A percentile compares a stretch with the other conserved stretches of the same genome.
Conservation (phyloP, 2,329 filamentous ascomycete genomes). For the Seiridium unicorne region DNA sequence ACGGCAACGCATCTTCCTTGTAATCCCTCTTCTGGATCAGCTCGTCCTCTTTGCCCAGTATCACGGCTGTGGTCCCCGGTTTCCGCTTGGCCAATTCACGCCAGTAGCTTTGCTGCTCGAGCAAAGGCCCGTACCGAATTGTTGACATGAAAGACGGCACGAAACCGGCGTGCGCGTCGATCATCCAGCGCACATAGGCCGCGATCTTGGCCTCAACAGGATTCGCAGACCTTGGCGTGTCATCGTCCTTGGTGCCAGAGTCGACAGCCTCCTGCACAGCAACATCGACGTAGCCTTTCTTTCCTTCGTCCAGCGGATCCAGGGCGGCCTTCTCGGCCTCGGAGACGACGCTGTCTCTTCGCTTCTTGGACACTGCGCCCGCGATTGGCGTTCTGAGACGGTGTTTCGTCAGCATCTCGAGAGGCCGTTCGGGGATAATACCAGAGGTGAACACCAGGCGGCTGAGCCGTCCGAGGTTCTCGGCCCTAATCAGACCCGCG, state of each 20-base stretch:
- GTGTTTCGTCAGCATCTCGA: slow-evolving; percentile 45
- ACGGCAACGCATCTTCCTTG: slow-evolving; percentile 44
- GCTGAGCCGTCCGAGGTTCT: slow-evolving; percentile 48
- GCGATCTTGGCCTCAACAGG: slow-evolving; percentile 45
- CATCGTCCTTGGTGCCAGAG: slow-evolving; percentile 15
- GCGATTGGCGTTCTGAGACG: slow-evolving; percentile 52
- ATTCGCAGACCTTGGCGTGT: slow-evolving; percentile 9
- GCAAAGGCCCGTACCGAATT: slow-evolving; percentile 52
- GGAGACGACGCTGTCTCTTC: slow-evolving; percentile 12
- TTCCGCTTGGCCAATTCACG: slow-evolving; percentile 38
- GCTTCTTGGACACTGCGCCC: slow-evolving; percentile 25
- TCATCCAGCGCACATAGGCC: slow-evolving; percentile 57
- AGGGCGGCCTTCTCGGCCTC: slow-evolving; percentile 13
- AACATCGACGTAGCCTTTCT: slow-evolving; percentile 34
- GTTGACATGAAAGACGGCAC: slow-evolving; percentile 59
- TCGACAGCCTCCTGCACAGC: slow-evolving; percentile 40
- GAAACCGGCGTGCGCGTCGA: slow-evolving; percentile 55
- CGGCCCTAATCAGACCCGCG: slow-evolving; percentile 65
- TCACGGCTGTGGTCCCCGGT: slow-evolving; percentile 45
- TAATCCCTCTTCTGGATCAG: slow-evolving; percentile 53
- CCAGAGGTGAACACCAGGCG: slow-evolving; percentile 55
- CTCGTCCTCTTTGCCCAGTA: slow-evolving; percentile 51
- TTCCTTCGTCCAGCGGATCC: slow-evolving; percentile 15
- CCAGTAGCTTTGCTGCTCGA: slow-evolving; percentile 49
- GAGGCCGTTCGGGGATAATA: slow-evolving; percentile 50